Base-by-base conservation (phyloP, 2,329 filamentous ascomycete species). In the Aureobasidium sp. region DNA sequence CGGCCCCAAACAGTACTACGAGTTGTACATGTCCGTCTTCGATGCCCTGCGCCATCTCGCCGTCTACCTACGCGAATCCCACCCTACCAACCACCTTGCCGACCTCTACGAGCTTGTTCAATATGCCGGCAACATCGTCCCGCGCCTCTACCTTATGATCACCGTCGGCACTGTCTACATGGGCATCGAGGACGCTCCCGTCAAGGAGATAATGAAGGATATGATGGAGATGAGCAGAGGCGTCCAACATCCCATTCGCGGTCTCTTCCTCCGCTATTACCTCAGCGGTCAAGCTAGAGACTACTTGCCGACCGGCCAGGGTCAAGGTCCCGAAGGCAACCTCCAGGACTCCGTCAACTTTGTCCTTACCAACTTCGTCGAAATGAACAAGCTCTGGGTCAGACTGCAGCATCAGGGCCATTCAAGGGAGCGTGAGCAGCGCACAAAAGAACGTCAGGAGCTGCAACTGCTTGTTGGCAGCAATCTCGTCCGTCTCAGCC, bases 141-240 rank as follows among this genome's bases (percentile, higher is more conserved):
- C 94, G 27, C 87, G 94, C 67, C 80, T 99, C 65, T 99, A 99
- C 75, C 87, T 99, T 64, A 99, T 99, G 95, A 94, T 99, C 71
- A 99, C 95, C 0, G 95, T 99, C 42, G 94, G 94, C 63, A 99
- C 94, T 2, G 95, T 96, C 53, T 99, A 99, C 80, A 99, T 99
- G 94, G 88, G 90, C 29, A 95, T 99, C 72, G 89, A 94, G 71
- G 94, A 97, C 82, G 94, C 95, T 63, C 94, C 94, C 0, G 94
- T 99, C 68, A 99, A 99, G 78, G 94, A 99, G 80, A 91, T 99
- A 65, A 99, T 99, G 94, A 99, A 99, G 78, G 94, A 99, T 76
- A 99, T 99, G 94, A 99, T 99, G 94, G 94, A 99, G 77, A 99
- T 99, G 94, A 97, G 91, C 77, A 85, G 94, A 66, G 94, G 94